phyloP scores from a whole-genome alignment of 2,329 filamentous ascomycete genomes.

The Cryphonectria carpinicola region DNA sequence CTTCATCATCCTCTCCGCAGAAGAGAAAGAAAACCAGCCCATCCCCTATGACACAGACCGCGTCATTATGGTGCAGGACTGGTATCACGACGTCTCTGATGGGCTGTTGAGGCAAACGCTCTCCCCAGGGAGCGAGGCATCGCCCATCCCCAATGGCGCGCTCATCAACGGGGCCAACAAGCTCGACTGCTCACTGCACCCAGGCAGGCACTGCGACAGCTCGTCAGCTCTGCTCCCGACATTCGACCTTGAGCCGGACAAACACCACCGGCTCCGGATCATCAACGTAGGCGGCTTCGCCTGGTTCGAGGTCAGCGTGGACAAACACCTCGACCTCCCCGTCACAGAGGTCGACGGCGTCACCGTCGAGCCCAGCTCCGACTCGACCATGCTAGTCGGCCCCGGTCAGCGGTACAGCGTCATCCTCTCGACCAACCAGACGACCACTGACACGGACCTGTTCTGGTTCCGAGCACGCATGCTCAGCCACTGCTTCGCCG shows the following conservation, averaged over 20 bases:
- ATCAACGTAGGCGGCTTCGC: conserved; percentile 74
- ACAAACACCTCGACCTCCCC: conserved; percentile 58
- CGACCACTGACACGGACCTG: conserved; percentile 42
- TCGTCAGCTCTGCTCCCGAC: conserved; percentile 42
- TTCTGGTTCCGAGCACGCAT: conserved; percentile 70
- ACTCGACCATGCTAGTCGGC: conserved; percentile 66
- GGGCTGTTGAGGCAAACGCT: conserved; percentile 43
- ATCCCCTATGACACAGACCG: conserved; percentile 62
- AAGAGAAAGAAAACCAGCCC: conserved; percentile 52
- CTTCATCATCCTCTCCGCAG: conserved; percentile 63
- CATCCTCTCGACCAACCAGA: conserved; percentile 63
- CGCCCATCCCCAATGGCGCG: conserved; percentile 50
- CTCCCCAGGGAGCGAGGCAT: conserved; percentile 46
- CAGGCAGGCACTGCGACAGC: conserved; percentile 49
- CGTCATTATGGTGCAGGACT: conserved; percentile 68
- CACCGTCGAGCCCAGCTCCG: conserved; percentile 61
- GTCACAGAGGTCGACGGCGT: conserved; percentile 74
- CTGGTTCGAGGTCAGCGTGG: conserved; percentile 72
- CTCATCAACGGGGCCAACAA: conserved; percentile 49
- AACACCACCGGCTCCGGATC: conserved; percentile 67
- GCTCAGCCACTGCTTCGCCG: conserved; percentile 62
- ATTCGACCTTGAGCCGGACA: conserved; percentile 54
- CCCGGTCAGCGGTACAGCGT: conserved; percentile 75
- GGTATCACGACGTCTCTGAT: conserved; percentile 63
- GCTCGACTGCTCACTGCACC: conserved; percentile 44